These are phyloP conservation scores for Leccinum incarnatum DNA, from an alignment of 768 basidiomycete species.

Conservation along the genomic window DNA sequence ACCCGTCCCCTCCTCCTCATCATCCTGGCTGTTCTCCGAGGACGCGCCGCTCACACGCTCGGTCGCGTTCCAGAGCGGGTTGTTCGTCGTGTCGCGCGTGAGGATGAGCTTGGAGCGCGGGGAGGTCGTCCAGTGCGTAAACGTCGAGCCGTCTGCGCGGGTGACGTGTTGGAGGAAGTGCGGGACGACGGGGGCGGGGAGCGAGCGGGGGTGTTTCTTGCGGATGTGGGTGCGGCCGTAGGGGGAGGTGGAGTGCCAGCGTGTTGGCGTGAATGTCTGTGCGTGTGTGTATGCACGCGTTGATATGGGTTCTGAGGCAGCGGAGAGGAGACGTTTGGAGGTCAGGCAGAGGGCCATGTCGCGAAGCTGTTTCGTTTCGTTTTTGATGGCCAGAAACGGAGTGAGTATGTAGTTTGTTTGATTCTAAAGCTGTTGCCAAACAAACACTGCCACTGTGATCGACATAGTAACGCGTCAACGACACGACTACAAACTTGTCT, in stretches of 20 bases:
- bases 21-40: constrained; percentile 47
- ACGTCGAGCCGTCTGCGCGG: constrained; percentile 85
- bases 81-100: constrained; percentile 86
- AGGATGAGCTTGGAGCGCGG: constrained; percentile 74
- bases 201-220: constrained; percentile 60
- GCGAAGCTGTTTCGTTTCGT: not conserved
- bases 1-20: constrained; percentile 71
- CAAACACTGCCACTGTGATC: constrained; percentile 1
- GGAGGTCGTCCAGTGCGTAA: constrained; percentile 85
- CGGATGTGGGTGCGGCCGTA: constrained; percentile 85
- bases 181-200: constrained; percentile 83
- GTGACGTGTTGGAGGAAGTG: constrained; percentile 84
- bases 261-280: constrained; percentile 14
- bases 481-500: no score
- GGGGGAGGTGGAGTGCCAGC: constrained; percentile 64
- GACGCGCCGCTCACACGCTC: constrained; percentile 48
- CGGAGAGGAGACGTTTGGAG: constrained; percentile 12
- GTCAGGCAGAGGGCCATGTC: constrained; percentile 15
- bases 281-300: constrained; percentile 13
- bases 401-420: constrained; percentile 14
- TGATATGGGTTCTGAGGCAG: constrained; percentile 1
- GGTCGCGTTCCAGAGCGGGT: constrained; percentile 81
- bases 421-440: constrained; percentile 22
- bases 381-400: not conserved
- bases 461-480: no score